Percentiles rank a stretch among this genome's conserved stretches.
These are phyloP conservation scores for Aspergillus uvarum DNA, from an alignment of 2,329 filamentous ascomycete species.

Conservation along the genomic window DNA sequence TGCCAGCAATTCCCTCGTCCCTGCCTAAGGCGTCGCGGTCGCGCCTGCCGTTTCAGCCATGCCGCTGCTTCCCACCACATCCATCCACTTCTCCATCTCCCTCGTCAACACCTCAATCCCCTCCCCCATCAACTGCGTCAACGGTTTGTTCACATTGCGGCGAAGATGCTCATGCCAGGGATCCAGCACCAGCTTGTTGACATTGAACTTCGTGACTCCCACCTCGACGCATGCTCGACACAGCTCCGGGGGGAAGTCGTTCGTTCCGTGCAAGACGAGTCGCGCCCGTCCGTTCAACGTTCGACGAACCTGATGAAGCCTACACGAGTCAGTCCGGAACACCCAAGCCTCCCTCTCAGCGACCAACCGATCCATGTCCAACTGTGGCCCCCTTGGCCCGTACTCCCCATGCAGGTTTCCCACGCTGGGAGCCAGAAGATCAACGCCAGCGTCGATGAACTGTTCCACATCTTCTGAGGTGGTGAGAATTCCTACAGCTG, in stretches of 20 bases:
- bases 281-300: slow-evolving; percentile 49
- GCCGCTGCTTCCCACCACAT: slow-evolving; percentile 36
- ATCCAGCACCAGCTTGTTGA: slow-evolving; percentile 55
- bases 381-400: slow-evolving; percentile 58
- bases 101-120: slow-evolving; percentile 51
- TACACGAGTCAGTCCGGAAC: slow-evolving; percentile 29
- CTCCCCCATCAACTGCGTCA: slow-evolving; percentile 53
- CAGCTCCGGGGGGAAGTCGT: slow-evolving; percentile 53
- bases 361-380: slow-evolving; percentile 43
- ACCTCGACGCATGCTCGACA: slow-evolving; percentile 51
- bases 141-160: slow-evolving; percentile 46
- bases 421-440: slow-evolving; percentile 69
- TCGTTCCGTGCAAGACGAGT: slow-evolving; percentile 57
- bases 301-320: slow-evolving; percentile 48
- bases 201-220: slow-evolving; percentile 56
- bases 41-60: slow-evolving; percentile 1
- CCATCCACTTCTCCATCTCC: slow-evolving; percentile 53
- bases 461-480: slow-evolving; percentile 66
- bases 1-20: too few relatives aligned
- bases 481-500: slow-evolving; percentile 53
- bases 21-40: not conserved
- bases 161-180: slow-evolving; percentile 41
- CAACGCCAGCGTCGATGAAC: slow-evolving; percentile 67
- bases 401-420: slow-evolving; percentile 73
- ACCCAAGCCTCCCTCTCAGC: not conserved